These are phyloP conservation scores for Pseudogymnoascus sp. DNA, from an alignment of 2,329 filamentous ascomycete genomes.

Conservation along the genomic window DNA sequence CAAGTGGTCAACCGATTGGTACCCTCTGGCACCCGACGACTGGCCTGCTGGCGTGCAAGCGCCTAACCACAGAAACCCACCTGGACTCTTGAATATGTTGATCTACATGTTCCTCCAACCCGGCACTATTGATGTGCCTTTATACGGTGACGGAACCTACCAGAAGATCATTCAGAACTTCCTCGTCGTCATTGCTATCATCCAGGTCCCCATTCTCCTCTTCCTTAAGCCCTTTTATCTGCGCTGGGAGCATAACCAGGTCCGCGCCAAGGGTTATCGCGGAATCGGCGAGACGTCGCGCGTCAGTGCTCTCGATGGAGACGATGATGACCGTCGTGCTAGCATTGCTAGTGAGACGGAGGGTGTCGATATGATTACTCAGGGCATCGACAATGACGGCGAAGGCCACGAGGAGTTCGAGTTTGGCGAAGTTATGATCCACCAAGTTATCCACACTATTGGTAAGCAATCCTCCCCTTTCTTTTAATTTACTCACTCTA, in stretches of 20 bases:
- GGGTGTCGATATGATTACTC: slow-evolving; percentile 78
- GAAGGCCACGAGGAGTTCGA: slow-evolving; percentile 95
- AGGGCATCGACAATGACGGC: slow-evolving; percentile 63
- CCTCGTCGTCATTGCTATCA: slow-evolving; percentile 71
- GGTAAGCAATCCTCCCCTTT: slow-evolving; percentile 46
- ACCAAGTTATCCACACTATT: slow-evolving; percentile 97
- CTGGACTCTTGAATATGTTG: slow-evolving; percentile 93
- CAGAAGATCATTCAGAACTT: slow-evolving; percentile 69
- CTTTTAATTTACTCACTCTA: slow-evolving; percentile 20
- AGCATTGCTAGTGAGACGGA: slow-evolving; percentile 70
- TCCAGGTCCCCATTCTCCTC: slow-evolving; percentile 82
- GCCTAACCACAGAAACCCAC: slow-evolving; percentile 46
- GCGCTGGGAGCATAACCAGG: slow-evolving; percentile 84
- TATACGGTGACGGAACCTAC: slow-evolving; percentile 54
- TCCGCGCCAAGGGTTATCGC: slow-evolving; percentile 80
- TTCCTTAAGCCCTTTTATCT: slow-evolving; percentile 96
- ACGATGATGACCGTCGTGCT: slow-evolving; percentile 61
- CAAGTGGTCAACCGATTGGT: slow-evolving; percentile 94
- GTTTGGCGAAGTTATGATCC: slow-evolving; percentile 95
- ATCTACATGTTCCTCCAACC: slow-evolving; percentile 99
- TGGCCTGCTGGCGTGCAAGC: slow-evolving; percentile 31
- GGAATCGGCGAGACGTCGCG: slow-evolving; percentile 83
- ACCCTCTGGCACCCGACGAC: slow-evolving; percentile 31
- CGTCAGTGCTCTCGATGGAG: slow-evolving; percentile 83
- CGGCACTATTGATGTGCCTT: slow-evolving; percentile 59